Evolutionary conservation across 139 green algal species (phyloP), one percentile per base, ranked within the genome.

Genomic region (Microglena sp.): DNA sequence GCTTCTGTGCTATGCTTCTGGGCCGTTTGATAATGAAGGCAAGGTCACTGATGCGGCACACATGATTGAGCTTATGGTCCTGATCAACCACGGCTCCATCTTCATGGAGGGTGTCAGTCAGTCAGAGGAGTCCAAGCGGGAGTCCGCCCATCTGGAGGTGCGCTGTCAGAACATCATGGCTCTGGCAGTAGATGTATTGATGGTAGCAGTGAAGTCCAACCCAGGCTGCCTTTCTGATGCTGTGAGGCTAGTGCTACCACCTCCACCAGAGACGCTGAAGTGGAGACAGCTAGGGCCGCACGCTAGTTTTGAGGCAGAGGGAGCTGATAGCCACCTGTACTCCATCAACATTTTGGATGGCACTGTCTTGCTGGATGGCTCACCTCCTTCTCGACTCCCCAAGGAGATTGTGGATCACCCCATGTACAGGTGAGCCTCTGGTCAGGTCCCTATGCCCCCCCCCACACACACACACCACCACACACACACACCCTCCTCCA

Each of bases 311-410:
- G 27, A 77, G 43, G 79, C 73, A 0, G 40, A 58, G 28, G 62
- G 33, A 22, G 27, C 22, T 5, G 72, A 65, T 24, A 61, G 67
- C 30, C 45, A 67, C 44, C 59, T 84, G 31, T 75, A 74, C 55
- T 75, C 70, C 3, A 65, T 86, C 62, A 83, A 86, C 55, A 5
- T 78, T 1, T 43, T 83, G 18, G 76, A 86, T 54, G 57, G 68
- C 50, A 58, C 60, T 0, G 72, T 82, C 27, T 56, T 79, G 57
- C 24, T 74, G 1, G 62, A 72, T 68, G 73, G 73, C 34, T 46
- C n/a, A n/a, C 66, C 57, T 46, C 45, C 63, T 29, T 28, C 33
- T 5, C 28, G 58, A 4, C 58, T 65, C 33, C 58, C 58, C 34
- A 65, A 54, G 0, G 74, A 71, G 26, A 63, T 86, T 3, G 54